These are phyloP conservation scores for Fusarium pilosicola DNA, from an alignment of 2,329 filamentous ascomycete genomes.

Conservation along the genomic window DNA sequence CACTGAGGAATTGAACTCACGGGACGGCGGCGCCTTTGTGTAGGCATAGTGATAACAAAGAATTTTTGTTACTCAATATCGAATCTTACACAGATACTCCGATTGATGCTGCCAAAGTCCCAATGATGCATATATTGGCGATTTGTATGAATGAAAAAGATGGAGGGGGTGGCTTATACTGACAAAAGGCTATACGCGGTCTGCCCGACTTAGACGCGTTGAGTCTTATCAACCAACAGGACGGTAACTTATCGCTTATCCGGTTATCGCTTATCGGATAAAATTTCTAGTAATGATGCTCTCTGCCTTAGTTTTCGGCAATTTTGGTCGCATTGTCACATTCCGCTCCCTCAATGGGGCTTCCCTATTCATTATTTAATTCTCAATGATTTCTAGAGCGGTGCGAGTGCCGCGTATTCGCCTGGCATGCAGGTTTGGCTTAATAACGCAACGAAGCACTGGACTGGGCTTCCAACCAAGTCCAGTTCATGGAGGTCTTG, in stretches of 20 bases:
- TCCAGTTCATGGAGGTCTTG: slow-evolving; percentile 14
- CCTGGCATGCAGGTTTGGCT: slow-evolving; percentile 47
- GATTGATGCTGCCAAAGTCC: neutral
- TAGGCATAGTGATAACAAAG: slow-evolving; percentile 43
- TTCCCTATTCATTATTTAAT: slow-evolving; percentile 10
- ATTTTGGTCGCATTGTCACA: slow-evolving; percentile 20
- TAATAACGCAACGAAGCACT: slow-evolving; percentile 42
- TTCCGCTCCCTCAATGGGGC: slow-evolving; percentile 14
- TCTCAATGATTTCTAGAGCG: slow-evolving; percentile 51
- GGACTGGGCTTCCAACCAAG: slow-evolving; percentile 14
- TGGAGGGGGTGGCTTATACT: slow-evolving; percentile 15
- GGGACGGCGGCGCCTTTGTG: slow-evolving; percentile 47
- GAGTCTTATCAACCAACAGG: slow-evolving; percentile 1
- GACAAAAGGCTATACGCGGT: slow-evolving; percentile 29
- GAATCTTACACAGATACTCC: neutral
- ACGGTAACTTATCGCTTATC: slow-evolving; percentile 36
- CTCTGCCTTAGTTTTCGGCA: neutral
- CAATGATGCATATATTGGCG: neutral
- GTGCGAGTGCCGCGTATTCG: slow-evolving; percentile 48
- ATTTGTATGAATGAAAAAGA: neutral
- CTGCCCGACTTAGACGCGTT: slow-evolving; percentile 19
- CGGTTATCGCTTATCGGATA: slow-evolving; percentile 42
- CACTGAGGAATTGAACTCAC: slow-evolving; percentile 41
- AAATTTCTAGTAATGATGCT: slow-evolving; percentile 36
- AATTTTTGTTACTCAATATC: neutral